phyloP scores from a whole-genome alignment of 441 rosid genomes.

The Adansonia rubrostipa region DNA sequence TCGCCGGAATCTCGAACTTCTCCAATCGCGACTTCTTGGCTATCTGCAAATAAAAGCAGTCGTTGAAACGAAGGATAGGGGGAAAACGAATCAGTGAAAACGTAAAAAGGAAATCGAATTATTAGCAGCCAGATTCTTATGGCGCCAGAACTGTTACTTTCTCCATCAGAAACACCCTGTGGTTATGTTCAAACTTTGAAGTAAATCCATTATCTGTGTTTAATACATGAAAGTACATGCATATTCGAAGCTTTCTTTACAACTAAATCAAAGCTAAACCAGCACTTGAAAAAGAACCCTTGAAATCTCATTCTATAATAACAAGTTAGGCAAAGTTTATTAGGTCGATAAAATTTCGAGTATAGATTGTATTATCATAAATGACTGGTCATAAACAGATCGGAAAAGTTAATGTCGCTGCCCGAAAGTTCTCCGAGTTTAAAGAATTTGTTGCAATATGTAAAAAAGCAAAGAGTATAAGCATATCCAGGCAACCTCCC shows the following conservation, averaged over 20 bases:
- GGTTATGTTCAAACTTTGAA: too few relatives aligned
- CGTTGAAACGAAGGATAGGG: neutral
- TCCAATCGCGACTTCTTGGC: conserved; percentile 71
- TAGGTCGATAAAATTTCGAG: neutral
- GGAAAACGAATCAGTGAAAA: neutral
- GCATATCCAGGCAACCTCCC: neutral
- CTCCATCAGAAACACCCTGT: too few relatives aligned
- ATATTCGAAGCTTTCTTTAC: neutral
- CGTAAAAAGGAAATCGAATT: too few relatives aligned
- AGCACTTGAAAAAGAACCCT: neutral
- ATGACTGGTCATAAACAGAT: neutral
- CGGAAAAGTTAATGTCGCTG: neutral
- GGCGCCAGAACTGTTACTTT: too few relatives aligned
- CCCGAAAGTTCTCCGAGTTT: neutral
- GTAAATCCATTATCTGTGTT: neutral
- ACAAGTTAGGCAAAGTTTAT: neutral
- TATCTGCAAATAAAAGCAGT: conserved; percentile 46
- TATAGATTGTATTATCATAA: neutral
- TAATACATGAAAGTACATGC: neutral
- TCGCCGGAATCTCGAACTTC: conserved; percentile 89
- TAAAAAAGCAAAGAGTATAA: neutral
- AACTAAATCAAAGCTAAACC: neutral
- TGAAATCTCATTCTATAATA: neutral
- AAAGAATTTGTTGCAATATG: neutral
- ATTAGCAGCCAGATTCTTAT: too few relatives aligned